phyloP scores from a whole-genome alignment of 2,329 filamentous ascomycete genomes.

The Hymenoscyphus albidus region DNA sequence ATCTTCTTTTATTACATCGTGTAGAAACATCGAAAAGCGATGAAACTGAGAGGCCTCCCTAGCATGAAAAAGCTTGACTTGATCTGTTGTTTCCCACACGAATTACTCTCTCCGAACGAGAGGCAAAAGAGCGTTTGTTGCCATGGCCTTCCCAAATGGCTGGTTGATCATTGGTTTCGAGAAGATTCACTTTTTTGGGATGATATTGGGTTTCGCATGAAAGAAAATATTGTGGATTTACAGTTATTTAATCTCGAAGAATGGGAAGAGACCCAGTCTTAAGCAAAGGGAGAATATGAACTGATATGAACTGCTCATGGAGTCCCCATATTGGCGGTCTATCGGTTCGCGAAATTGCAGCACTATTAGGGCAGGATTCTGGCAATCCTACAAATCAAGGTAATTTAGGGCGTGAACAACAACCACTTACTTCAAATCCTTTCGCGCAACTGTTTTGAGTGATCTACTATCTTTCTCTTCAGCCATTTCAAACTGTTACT shows the following conservation, averaged over 20 bases:
- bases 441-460: not conserved
- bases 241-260: too few relatives aligned
- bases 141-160: too few relatives aligned
- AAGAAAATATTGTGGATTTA: too few relatives aligned
- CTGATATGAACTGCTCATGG: too few relatives aligned
- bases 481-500: not conserved
- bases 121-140: too few relatives aligned
- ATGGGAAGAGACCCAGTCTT: too few relatives aligned
- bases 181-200: too few relatives aligned
- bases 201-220: too few relatives aligned
- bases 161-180: too few relatives aligned
- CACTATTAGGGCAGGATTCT: not conserved
- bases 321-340: too few relatives aligned
- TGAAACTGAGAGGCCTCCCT: not conserved
- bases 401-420: not conserved
- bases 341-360: not conserved
- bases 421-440: not conserved
- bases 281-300: too few relatives aligned
- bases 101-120: too few relatives aligned
- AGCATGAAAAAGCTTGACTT: not conserved
- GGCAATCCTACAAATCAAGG: not conserved
- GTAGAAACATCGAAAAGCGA: not conserved
- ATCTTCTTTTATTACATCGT: not conserved
- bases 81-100: not conserved
- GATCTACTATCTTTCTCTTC: not conserved